Percentiles rank a stretch among this genome's conserved stretches.
phyloP scores from a whole-genome alignment of 371 early-diverging fungal species.

The Rhizopus sp. region DNA sequence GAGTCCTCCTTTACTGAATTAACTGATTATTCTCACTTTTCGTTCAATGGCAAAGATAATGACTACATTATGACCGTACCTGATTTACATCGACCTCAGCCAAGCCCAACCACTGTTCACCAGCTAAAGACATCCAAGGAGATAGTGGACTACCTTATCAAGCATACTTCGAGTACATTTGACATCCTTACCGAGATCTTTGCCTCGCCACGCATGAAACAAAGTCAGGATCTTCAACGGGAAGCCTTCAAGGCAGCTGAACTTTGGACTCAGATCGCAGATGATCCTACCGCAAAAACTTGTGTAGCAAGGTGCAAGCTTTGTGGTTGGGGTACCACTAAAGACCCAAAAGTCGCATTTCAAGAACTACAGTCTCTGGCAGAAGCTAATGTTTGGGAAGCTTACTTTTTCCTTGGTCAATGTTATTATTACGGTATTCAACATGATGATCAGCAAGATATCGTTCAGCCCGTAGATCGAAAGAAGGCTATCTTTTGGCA shows the following conservation, averaged over 20 bases:
- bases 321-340: constrained; percentile 44
- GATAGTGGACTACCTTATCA: constrained; percentile 14
- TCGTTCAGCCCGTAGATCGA: constrained; percentile 46
- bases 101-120: constrained; percentile 1
- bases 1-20: constrained; percentile 27
- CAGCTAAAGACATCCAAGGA: constrained; percentile 4
- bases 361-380: constrained; percentile 30
- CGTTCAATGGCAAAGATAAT: constrained; percentile 21
- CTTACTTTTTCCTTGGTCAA: constrained; percentile 42
- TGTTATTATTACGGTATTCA: constrained; percentile 42
- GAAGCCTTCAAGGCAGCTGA: constrained; percentile 35
- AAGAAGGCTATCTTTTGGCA: constrained; percentile 65
- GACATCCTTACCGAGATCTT: constrained; percentile 20
- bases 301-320: constrained; percentile 45
- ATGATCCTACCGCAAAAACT: constrained; percentile 33
- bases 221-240: constrained; percentile 22
- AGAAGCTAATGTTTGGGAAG: constrained; percentile 35
- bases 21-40: constrained; percentile 23
- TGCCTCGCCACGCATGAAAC: constrained; percentile 11
- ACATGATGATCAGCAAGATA: background rate
- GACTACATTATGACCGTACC: constrained; percentile 22
- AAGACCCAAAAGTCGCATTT: constrained; percentile 34
- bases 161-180: constrained; percentile 11
- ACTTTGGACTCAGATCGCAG: constrained; percentile 30
- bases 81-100: constrained; percentile 5